Conservation (phyloP, 2,329 filamentous ascomycete species). For the Aphanocladium album region DNA sequence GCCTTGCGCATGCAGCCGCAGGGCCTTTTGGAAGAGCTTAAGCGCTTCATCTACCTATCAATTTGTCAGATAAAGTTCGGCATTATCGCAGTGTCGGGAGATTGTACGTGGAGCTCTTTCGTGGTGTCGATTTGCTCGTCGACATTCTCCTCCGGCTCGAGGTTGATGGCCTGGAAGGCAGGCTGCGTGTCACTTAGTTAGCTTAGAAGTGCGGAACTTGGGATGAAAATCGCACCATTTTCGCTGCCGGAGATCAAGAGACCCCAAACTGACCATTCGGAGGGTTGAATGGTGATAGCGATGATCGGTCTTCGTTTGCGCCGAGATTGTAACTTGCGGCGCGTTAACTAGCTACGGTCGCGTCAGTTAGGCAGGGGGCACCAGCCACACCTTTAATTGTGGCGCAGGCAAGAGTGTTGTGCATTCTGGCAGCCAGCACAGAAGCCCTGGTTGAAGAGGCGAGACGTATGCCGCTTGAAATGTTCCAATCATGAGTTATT, state of each 20-base stretch:
- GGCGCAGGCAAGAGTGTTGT: neutral
- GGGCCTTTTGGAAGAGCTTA: constrained; percentile 85
- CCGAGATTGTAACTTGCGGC: neutral
- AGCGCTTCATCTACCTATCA: constrained; percentile 83
- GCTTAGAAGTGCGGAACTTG: constrained; percentile 1
- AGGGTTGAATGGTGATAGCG: neutral
- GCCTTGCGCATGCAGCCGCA: constrained; percentile 89
- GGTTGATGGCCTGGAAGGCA: constrained; percentile 82
- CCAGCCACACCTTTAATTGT: constrained; percentile 12
- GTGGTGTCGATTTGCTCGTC: constrained; percentile 94
- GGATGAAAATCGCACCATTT: neutral
- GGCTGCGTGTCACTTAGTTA: constrained; percentile 34
- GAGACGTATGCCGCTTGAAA: neutral
- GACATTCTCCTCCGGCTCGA: constrained; percentile 84
- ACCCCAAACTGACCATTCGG: constrained; percentile 3
- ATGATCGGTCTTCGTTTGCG: neutral
- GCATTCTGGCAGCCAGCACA: too few relatives aligned
- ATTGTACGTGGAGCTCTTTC: constrained; percentile 73
- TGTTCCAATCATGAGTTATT: too few relatives aligned
- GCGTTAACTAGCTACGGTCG: neutral
- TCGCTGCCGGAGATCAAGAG: constrained; percentile 9
- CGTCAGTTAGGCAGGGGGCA: neutral
- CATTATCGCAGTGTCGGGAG: neutral
- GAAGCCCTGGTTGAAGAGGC: neutral
- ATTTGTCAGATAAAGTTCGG: neutral